phyloP scores from a whole-genome alignment of 768 basidiomycete species.

The Leccinum subgranulosum region DNA sequence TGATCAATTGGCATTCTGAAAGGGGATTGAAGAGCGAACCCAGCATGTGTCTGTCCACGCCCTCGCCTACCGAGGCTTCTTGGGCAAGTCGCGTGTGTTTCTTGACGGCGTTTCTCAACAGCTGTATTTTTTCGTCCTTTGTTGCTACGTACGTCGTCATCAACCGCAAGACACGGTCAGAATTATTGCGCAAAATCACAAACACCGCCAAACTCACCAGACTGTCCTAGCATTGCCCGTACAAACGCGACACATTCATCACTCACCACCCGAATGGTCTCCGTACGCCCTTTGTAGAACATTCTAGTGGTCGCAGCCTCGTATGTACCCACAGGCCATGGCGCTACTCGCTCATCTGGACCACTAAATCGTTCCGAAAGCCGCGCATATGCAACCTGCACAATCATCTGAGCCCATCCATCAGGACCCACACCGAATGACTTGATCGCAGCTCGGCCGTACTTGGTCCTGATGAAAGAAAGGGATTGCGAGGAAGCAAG shows the following conservation, averaged over 20 bases:
- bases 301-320: slow-evolving; percentile 90
- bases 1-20: neutral
- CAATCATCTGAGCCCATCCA: slow-evolving; percentile 90
- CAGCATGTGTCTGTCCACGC: slow-evolving; percentile 85
- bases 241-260: slow-evolving; percentile 76
- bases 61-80: slow-evolving; percentile 61
- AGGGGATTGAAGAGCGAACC: slow-evolving; percentile 42
- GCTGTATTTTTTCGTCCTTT: slow-evolving; percentile 42
- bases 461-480: slow-evolving; percentile 60
- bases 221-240: slow-evolving; percentile 62
- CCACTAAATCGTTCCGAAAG: slow-evolving; percentile 41
- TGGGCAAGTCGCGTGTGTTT: slow-evolving; percentile 67
- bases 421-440: slow-evolving; percentile 87
- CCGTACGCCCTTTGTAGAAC: slow-evolving; percentile 88
- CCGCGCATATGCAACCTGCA: slow-evolving; percentile 85
- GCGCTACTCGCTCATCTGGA: slow-evolving; percentile 21
- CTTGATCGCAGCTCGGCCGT: slow-evolving; percentile 88
- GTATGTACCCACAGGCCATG: slow-evolving; percentile 77
- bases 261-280: slow-evolving; percentile 86
- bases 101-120: slow-evolving; percentile 61
- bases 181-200: neutral
- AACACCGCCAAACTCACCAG: slow-evolving; percentile 20
- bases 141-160: slow-evolving; percentile 12
- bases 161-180: neutral
- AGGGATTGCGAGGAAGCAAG: slow-evolving; percentile 65